Conservation (phyloP, 1,284 basidiomycete genomes). For the Phaffia rhodozyma region DNA sequence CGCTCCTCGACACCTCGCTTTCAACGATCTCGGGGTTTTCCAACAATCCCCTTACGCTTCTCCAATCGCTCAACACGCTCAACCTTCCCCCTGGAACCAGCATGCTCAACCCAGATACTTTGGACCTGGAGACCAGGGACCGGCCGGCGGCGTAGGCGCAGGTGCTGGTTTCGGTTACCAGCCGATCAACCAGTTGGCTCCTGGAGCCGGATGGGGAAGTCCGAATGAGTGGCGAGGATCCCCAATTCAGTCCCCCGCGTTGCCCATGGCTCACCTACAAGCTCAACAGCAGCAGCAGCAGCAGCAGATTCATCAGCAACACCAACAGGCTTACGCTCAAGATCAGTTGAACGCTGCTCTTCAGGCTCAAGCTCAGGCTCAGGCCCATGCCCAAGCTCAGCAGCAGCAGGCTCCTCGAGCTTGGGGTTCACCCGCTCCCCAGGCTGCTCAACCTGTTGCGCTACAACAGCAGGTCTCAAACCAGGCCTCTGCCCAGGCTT, state of each 20-base stretch:
- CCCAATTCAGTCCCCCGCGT: conserved; percentile 3
- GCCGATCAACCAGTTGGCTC: background rate
- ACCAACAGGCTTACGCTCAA: conserved; percentile 16
- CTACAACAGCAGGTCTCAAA: conserved; percentile 20
- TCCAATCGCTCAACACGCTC: conserved; percentile 4
- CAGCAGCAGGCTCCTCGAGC: conserved; percentile 14
- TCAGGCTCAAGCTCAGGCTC: background rate
- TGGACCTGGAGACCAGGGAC: background rate
- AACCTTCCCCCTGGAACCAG: conserved; percentile 11
- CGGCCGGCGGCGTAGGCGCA: background rate
- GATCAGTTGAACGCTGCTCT: conserved; percentile 14
- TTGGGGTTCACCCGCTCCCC: no score
- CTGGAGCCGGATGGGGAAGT: conserved; percentile 9
- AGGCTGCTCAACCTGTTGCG: conserved; percentile 14
- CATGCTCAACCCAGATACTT: background rate
- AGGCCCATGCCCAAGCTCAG: background rate
- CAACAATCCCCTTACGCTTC: background rate
- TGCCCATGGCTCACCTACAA: conserved; percentile 16
- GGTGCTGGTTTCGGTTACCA: conserved; percentile 1
- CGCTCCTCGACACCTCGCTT: conserved; percentile 12
- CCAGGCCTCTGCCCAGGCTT: background rate
- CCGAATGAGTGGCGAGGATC: conserved; percentile 13
- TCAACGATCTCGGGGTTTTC: background rate
- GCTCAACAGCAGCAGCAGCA: conserved; percentile 11
- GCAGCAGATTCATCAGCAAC: conserved; percentile 19